Base-by-base conservation (phyloP, 73 alveolate species). In the Paramecium pentaurelia region DNA sequence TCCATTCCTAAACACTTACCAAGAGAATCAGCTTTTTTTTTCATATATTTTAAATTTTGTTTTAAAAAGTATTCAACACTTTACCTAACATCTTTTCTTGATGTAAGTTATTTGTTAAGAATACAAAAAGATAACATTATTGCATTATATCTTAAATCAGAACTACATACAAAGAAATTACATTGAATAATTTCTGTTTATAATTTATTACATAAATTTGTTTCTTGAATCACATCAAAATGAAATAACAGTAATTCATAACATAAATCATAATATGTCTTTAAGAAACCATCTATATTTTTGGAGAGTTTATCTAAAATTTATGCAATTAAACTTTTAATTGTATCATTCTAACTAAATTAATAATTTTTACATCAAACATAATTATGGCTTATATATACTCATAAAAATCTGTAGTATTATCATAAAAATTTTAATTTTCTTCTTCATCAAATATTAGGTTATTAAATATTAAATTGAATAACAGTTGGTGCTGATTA, bases 1-100 rank as follows among this genome's bases (percentile, higher is more conserved):
- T 73, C 87, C 22, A 73, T 73, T 12, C 87, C 87, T 20, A 73
- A 73, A 37, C 87, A 73, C 22, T 73, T 73, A 5, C 87, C 87
- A 73, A 73, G 22, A 18, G 37, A 37, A 37, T 73, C 84, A 32
- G 47, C 87, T 18, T 38, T 34, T 16, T 73, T 73, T 40, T 37
- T 73, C 87, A 73, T 73, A 73, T 22, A 34, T n/a, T 73, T 73
- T 37, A 73, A 18, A 38, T 73, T 36, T 34, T 73, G 22, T n/a
- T 73, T 73, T 18, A 73, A 73, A 73, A 73, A 73, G 34, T 34
- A 34, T 73, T 73, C 87, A 10, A 73, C 40, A 22, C 47, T 22
- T 22, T 36, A 40, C 37, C 60, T 73, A 30, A 73, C 34, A 38
- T 73, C 87, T 73, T 11, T 73, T 40, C 87, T 73, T 73, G 37